Evolutionary conservation across 148 eudicot species (phyloP).

Genomic region (Spergularia bocconei): DNA sequence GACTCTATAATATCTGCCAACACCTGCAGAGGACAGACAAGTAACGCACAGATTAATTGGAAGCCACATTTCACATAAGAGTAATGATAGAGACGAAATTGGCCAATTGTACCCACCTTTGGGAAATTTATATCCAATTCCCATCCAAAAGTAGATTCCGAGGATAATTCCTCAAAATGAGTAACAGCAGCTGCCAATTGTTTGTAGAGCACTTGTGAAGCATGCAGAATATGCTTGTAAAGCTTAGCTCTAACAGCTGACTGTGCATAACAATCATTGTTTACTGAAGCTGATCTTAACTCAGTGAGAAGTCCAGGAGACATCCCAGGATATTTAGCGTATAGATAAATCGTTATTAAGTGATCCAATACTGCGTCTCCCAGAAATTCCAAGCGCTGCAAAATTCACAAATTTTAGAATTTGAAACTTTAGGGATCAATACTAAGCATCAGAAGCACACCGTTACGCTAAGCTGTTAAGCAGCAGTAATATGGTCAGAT

Average conservation of each 20-base stretch:
- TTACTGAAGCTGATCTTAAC: constrained; percentile 85
- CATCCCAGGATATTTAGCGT: constrained; percentile 54
- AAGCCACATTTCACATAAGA: neutral
- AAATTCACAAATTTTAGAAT: neutral
- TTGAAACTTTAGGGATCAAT: too few relatives aligned
- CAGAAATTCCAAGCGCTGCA: constrained; percentile 86
- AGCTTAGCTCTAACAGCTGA: constrained; percentile 49
- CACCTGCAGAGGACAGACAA: constrained; percentile 41
- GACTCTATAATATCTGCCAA: constrained; percentile 87
- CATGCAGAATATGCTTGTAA: constrained; percentile 71
- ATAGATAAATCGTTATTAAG: constrained; percentile 61
- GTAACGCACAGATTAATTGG: neutral
- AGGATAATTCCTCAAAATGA: constrained; percentile 27
- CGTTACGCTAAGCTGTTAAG: too few relatives aligned
- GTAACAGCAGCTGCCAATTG: constrained; percentile 39
- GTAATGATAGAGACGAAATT: neutral
- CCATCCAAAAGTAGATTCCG: constrained; percentile 62
- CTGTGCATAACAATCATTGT: constrained; percentile 72
- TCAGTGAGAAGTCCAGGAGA: constrained; percentile 84
- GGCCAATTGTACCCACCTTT: constrained; percentile 46
- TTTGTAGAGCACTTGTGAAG: constrained; percentile 50
- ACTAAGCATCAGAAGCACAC: too few relatives aligned
- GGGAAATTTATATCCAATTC: constrained; percentile 63
- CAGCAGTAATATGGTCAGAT: too few relatives aligned
- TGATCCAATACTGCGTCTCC: constrained; percentile 85